phyloP scores from a whole-genome alignment of 202 grass and related monocot species.

The Panicum hallii region DNA sequence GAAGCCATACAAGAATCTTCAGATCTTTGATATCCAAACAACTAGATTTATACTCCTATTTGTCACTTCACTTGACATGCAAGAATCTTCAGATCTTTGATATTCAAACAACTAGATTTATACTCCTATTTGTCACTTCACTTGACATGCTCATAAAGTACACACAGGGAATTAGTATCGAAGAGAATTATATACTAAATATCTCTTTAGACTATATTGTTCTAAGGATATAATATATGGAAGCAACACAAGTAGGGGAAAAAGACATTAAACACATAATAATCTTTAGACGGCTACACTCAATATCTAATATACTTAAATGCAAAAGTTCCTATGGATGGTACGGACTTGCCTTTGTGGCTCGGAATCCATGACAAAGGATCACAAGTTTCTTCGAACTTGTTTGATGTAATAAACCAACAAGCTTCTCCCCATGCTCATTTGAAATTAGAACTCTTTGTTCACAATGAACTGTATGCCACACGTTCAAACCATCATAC shows the following conservation, averaged over 20 bases:
- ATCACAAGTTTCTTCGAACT: slow-evolving; percentile 76
- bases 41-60: not conserved
- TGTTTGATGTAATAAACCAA: slow-evolving; percentile 73
- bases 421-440: slow-evolving; percentile 69
- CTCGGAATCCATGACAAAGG: slow-evolving; percentile 79
- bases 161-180: not conserved
- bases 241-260: not conserved
- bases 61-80: slow-evolving; percentile 6
- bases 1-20: not conserved
- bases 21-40: not conserved
- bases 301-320: not conserved
- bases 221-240: not conserved
- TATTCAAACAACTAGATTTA: not conserved
- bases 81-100: not conserved
- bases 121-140: slow-evolving; percentile 19
- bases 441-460: slow-evolving; percentile 67
- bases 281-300: not conserved
- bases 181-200: slow-evolving; percentile 4
- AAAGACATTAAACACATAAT: not conserved
- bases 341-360: slow-evolving; percentile 63
- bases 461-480: slow-evolving; percentile 43
- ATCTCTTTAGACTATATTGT: not conserved
- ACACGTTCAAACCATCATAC: slow-evolving; percentile 31
- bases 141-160: slow-evolving; percentile 14
- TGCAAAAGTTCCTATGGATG: slow-evolving; percentile 2